Conservation (phyloP, 441 rosid species). For the Erodium moschatum region DNA sequence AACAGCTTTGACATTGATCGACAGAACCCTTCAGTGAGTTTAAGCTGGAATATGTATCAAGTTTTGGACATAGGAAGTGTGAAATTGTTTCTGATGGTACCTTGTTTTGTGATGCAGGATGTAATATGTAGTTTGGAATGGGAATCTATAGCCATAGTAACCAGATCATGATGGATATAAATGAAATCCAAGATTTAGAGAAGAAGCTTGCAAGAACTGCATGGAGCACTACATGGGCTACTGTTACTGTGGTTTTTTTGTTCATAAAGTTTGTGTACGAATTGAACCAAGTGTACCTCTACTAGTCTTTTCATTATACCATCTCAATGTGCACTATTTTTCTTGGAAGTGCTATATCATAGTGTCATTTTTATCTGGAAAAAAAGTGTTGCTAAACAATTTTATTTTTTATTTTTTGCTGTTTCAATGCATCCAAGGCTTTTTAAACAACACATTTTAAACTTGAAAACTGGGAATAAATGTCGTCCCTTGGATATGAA, state of each 20-base stretch:
- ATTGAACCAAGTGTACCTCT: neutral
- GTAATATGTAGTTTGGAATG: slow-evolving; percentile 83
- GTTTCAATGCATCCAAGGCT: too few species aligned
- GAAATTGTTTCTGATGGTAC: slow-evolving; percentile 16
- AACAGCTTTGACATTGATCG: slow-evolving; percentile 82
- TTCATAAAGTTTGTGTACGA: neutral
- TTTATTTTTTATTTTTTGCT: too few species aligned
- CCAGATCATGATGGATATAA: slow-evolving; percentile 34
- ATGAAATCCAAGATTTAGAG: too few species aligned
- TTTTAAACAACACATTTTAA: too few species aligned
- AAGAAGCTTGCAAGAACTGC: neutral
- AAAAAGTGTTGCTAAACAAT: too few species aligned
- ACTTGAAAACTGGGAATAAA: too few species aligned
- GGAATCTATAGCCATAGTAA: slow-evolving; percentile 66
- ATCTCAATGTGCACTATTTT: too few species aligned
- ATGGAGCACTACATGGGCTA: too few species aligned
- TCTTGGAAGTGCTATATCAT: too few species aligned
- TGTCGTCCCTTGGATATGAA: too few species aligned
- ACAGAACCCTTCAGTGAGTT: slow-evolving; percentile 66
- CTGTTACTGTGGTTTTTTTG: neutral
- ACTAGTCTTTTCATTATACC: too few species aligned
- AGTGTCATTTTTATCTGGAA: too few species aligned
- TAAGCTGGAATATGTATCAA: neutral
- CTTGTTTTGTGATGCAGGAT: slow-evolving; percentile 41
- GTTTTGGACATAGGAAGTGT: neutral